Conservation (phyloP, 345 rosid species). For the Corymbia maculata region DNA sequence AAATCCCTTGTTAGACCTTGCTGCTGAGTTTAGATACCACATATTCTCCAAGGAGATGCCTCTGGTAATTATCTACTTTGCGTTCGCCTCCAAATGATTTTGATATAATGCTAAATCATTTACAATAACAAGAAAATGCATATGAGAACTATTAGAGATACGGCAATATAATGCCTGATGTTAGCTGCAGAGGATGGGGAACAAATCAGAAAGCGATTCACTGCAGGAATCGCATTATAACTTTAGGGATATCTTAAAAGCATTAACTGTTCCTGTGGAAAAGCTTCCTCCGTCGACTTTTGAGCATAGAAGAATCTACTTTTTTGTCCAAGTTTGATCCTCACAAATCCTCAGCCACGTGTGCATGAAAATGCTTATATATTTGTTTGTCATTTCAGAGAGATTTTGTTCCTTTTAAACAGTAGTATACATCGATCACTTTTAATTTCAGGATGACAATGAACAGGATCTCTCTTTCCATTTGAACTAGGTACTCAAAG, state of each 20-base stretch:
- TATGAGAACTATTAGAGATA: not conserved
- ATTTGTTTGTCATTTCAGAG: not conserved
- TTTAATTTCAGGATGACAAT: not conserved
- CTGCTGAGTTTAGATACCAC: slow-evolving; percentile 85
- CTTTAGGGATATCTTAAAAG: not conserved
- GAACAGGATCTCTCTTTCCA: not conserved
- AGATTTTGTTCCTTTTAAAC: not conserved
- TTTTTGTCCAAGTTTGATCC: not conserved
- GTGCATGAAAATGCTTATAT: not conserved
- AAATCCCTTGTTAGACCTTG: slow-evolving; percentile 50
- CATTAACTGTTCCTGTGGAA: not conserved
- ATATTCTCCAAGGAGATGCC: slow-evolving; percentile 91
- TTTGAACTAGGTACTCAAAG: slow-evolving; percentile 56
- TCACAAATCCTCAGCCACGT: not conserved
- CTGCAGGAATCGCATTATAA: not conserved
- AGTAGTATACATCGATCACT: not conserved
- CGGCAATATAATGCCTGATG: not conserved
- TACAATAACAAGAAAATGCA: not conserved
- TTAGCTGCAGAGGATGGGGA: not conserved
- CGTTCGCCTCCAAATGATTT: not conserved
- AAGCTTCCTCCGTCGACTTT: not conserved
- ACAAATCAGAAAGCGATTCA: not conserved
- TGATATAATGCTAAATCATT: not conserved
- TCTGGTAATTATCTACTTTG: slow-evolving; percentile 38
- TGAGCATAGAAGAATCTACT: not conserved